These are phyloP conservation scores for Neurospora discreta DNA, from an alignment of 495 filamentous ascomycete genomes.

Conservation along the genomic window DNA sequence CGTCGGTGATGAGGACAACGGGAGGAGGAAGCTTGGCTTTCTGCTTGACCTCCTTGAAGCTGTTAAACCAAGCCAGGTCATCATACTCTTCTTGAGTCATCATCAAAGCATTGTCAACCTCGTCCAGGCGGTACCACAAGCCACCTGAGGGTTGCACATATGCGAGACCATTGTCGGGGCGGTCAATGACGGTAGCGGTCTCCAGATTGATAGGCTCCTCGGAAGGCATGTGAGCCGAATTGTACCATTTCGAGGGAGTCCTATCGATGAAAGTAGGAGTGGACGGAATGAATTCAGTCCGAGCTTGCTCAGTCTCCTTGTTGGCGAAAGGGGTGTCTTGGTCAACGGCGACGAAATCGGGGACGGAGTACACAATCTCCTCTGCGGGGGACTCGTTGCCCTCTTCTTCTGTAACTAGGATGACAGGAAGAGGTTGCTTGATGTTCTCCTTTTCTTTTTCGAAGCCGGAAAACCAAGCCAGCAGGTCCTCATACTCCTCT, in stretches of 20 bases:
- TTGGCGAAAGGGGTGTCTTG: too few species aligned
- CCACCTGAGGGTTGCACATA: not conserved
- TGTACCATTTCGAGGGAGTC: not conserved
- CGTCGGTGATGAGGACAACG: not conserved
- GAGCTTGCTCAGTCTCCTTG: too few species aligned
- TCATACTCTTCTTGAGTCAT: not conserved
- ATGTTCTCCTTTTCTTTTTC: not conserved
- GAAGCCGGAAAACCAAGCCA: not conserved
- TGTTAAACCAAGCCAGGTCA: too few species aligned
- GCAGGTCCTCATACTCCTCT: not conserved
- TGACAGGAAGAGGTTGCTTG: fast-evolving
- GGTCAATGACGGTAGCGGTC: not conserved
- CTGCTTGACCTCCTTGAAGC: too few species aligned
- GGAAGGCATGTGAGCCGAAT: not conserved
- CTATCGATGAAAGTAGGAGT: too few species aligned
- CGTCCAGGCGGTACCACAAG: not conserved
- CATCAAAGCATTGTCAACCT: not conserved
- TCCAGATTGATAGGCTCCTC: not conserved
- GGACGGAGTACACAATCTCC: too few species aligned
- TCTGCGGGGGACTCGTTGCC: not conserved
- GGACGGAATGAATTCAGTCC: too few species aligned
- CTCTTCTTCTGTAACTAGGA: not conserved
- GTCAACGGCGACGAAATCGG: too few species aligned
- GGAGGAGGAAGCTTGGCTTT: not conserved
- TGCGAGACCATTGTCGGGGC: not conserved